phyloP scores from a whole-genome alignment of 2,329 filamentous ascomycete species.

The Pseudocercospora fijiensis region DNA sequence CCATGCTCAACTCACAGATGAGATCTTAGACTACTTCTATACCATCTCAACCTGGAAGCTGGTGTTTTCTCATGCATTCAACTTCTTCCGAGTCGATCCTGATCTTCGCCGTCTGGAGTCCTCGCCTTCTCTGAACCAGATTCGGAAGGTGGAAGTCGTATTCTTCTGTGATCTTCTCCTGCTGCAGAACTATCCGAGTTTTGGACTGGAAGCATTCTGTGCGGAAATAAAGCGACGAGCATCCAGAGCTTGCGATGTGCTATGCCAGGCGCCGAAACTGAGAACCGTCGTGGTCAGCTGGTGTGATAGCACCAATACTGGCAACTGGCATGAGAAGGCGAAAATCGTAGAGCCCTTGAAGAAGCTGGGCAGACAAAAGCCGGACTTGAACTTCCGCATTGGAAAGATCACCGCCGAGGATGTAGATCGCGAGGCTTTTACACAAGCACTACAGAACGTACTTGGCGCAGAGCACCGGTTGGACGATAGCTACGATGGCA shows the following conservation, averaged over 20 bases:
- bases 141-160: constrained; percentile 37
- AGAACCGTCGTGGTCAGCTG: constrained; percentile 34
- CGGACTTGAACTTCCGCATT: constrained; percentile 28
- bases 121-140: constrained; percentile 23
- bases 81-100: constrained; percentile 40
- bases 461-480: constrained; percentile 21
- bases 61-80: constrained; percentile 40
- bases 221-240: constrained; percentile 34
- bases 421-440: constrained; percentile 26
- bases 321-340: constrained; percentile 32
- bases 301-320: constrained; percentile 35
- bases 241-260: constrained; percentile 33
- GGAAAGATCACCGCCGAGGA: constrained; percentile 32
- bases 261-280: constrained; percentile 29
- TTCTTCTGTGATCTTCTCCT: constrained; percentile 38
- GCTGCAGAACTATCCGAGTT: constrained; percentile 35
- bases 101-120: constrained; percentile 32
- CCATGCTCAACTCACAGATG: constrained; percentile 31
- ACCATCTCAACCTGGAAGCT: constrained; percentile 37
- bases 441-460: constrained; percentile 26
- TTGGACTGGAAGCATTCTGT: constrained; percentile 35
- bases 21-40: constrained; percentile 37
- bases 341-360: constrained; percentile 31
- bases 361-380: constrained; percentile 17
- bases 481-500: constrained; percentile 14